A percentile compares a stretch with the other conserved stretches of the same genome.
phyloP scores from a whole-genome alignment of 257 asterid genomes.

The Fraxinus excelsior region DNA sequence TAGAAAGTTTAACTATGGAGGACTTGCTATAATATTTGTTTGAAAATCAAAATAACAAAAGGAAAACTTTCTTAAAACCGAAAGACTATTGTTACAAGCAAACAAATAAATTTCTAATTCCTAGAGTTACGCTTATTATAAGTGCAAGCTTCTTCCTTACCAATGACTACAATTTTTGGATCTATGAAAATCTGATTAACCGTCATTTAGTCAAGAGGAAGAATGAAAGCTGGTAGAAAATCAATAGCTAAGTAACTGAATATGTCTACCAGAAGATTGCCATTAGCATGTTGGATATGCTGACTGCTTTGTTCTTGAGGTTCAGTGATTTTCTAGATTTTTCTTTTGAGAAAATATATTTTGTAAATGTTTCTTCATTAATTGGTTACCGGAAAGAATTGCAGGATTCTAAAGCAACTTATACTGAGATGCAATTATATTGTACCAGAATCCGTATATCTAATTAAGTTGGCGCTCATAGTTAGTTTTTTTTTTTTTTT shows the following conservation, averaged over 20 bases:
- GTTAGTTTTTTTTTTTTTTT: background rate
- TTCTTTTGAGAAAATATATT: background rate
- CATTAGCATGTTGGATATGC: slow-evolving; percentile 9
- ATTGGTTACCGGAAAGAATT: background rate
- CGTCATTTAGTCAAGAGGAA: background rate
- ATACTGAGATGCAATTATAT: slow-evolving; percentile 6
- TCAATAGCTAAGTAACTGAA: slow-evolving; percentile 15
- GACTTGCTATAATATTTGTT: background rate
- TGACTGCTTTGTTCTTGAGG: slow-evolving; percentile 9
- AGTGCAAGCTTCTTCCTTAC: background rate
- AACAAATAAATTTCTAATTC: background rate
- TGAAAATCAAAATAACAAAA: background rate
- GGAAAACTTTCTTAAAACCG: background rate
- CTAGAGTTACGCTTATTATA: background rate
- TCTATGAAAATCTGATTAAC: slow-evolving; percentile 12
- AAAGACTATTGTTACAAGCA: background rate
- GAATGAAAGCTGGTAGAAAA: background rate
- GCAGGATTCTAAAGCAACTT: background rate
- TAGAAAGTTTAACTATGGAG: background rate
- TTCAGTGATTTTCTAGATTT: slow-evolving; percentile 13
- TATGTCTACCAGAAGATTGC: background rate
- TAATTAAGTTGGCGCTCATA: slow-evolving; percentile 9
- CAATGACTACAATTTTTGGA: background rate
- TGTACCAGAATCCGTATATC: background rate
- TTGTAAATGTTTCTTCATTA: background rate